Evolutionary conservation across 371 early-diverging fungal species (phyloP), one percentile per base, ranked within the genome.

Genomic region (Lichtheimia ramosa): DNA sequence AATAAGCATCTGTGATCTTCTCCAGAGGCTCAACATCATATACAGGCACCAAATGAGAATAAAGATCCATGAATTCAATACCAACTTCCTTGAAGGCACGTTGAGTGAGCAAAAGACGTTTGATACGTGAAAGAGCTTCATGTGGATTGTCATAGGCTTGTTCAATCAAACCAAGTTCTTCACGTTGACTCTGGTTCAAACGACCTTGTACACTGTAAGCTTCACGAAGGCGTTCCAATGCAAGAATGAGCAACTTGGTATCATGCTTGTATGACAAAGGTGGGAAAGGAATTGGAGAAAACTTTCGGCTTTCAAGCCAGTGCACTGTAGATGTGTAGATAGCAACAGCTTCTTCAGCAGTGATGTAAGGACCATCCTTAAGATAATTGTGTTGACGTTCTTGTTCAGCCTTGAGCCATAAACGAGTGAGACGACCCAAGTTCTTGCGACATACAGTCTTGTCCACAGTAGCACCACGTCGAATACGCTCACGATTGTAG

Each of bases 41-140:
- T 6, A 97, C 97, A 6, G 98, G 98, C 58, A 96, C 92, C 71
- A 97, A 74, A 66, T 97, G 94, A 51, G 89, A 89, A 76, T 96
- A 98, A 58, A 94, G 82, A 83, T 98, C 98, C 96, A 96, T 96
- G 67, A 98, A 97, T 79, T 97, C 96, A 69, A 98, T 95, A n/a
- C 96, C 96, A 12, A 98, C 96, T 81, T 99, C 98, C 79, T 98
- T 98, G 85, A 99, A 99, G 1, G 99, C 96, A 61, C 99, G 89
- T 73, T 99, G 98, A 7, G 98, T 98, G 54, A 99, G 79, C 62
- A 99, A 65, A 27, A 96, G 77, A 66, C 98, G 93, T 75, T 99
- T 99, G 69, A 99, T 97, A 62, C 97, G 87, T 42, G 89, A 87
- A 34, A 99, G 83, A 0, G 94, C 92, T 73, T 95, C 95, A 73